These are phyloP conservation scores for Malbranchea cinnamomea DNA, from an alignment of 2,329 filamentous ascomycete species.

Conservation along the genomic window DNA sequence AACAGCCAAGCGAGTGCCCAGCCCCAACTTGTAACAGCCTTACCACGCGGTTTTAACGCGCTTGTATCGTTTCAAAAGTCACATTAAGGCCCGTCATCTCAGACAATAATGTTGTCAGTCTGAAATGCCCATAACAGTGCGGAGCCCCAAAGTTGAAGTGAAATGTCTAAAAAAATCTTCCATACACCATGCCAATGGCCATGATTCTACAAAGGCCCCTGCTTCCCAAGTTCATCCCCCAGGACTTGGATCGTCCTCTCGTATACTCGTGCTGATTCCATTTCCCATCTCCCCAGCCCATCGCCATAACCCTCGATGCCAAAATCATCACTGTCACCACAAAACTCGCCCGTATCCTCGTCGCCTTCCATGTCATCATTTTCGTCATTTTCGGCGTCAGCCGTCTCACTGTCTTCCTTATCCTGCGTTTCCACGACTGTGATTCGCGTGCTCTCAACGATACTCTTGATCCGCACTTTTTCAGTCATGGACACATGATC, in stretches of 20 bases:
- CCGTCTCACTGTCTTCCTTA: slow-evolving; percentile 26
- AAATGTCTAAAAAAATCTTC: too few relatives aligned
- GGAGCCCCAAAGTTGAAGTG: too few relatives aligned
- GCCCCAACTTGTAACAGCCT: too few relatives aligned
- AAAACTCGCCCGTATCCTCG: slow-evolving; percentile 15
- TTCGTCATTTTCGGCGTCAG: slow-evolving; percentile 16
- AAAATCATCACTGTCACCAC: slow-evolving; percentile 34
- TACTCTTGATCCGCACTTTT: slow-evolving; percentile 71
- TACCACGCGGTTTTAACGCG: too few relatives aligned
- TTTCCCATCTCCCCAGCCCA: slow-evolving; percentile 33
- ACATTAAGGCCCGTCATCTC: too few relatives aligned
- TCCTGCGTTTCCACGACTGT: slow-evolving; percentile 51
- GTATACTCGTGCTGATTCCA: slow-evolving; percentile 64
- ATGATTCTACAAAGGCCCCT: slow-evolving; percentile 4
- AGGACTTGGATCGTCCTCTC: slow-evolving; percentile 64
- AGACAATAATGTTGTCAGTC: too few relatives aligned
- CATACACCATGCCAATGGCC: too few relatives aligned
- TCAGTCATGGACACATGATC: slow-evolving; percentile 53
- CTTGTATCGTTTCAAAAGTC: too few relatives aligned
- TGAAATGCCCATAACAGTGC: too few relatives aligned
- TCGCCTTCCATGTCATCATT: slow-evolving; percentile 20
- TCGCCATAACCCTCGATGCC: slow-evolving; percentile 22
- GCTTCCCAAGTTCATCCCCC: slow-evolving; percentile 46
- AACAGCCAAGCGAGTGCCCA: too few relatives aligned
- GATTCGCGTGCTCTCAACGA: slow-evolving; percentile 62